Conservation (phyloP, 257 asterid species). For the Gentiana macrophylla region DNA sequence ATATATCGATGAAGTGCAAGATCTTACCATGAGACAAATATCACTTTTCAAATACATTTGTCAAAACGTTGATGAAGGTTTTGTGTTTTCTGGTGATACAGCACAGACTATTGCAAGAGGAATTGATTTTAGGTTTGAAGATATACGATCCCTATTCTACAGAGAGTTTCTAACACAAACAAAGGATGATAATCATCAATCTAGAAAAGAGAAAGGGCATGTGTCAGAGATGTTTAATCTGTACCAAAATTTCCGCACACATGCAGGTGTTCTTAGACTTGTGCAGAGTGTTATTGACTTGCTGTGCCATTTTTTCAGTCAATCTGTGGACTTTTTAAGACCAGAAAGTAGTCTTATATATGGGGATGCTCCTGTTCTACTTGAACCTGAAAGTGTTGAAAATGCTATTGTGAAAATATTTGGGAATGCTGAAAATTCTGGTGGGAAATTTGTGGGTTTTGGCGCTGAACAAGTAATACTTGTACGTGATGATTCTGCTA, state of each 20-base stretch:
- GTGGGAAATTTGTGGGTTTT: slow-evolving; percentile 39
- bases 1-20: slow-evolving; percentile 68
- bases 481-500: slow-evolving; percentile 42
- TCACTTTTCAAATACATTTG: slow-evolving; percentile 49
- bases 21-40: slow-evolving; percentile 50
- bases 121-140: slow-evolving; percentile 58
- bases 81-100: slow-evolving; percentile 58
- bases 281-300: slow-evolving; percentile 57
- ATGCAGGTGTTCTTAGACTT: slow-evolving; percentile 50
- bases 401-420: slow-evolving; percentile 45
- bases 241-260: slow-evolving; percentile 60
- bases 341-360: slow-evolving; percentile 51
- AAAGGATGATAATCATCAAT: slow-evolving; percentile 3
- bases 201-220: slow-evolving; percentile 33
- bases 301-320: slow-evolving; percentile 40
- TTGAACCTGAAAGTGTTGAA: slow-evolving; percentile 41
- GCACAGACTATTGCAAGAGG: slow-evolving; percentile 68
- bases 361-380: slow-evolving; percentile 58
- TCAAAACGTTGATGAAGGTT: slow-evolving; percentile 49
- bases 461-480: slow-evolving; percentile 66
- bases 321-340: slow-evolving; percentile 37
- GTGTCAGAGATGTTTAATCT: slow-evolving; percentile 33
- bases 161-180: slow-evolving; percentile 32
- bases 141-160: slow-evolving; percentile 49
- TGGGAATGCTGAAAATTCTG: slow-evolving; percentile 26